Conservation (phyloP, 805 yeast species). For the Candida coquimbonensis region DNA sequence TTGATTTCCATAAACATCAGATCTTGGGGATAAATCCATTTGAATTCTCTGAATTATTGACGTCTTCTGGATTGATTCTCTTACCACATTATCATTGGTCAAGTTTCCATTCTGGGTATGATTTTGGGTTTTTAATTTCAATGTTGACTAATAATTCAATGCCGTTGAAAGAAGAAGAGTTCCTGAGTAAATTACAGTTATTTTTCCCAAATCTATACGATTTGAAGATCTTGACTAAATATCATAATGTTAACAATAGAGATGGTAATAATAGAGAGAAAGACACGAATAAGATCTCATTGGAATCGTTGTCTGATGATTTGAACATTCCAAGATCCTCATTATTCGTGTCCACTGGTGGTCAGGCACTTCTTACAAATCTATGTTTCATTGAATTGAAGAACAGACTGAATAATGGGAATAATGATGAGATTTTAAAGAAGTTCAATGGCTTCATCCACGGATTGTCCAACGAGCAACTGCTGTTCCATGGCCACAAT, state of each 20-base stretch:
- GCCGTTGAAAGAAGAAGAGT: conserved; percentile 77
- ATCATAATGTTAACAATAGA: neutral
- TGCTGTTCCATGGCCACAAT: neutral
- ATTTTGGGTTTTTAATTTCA: conserved; percentile 81
- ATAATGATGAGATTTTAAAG: conserved; percentile 20
- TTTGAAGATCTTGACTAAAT: conserved; percentile 51
- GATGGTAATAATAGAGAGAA: conserved; percentile 6
- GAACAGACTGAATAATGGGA: conserved; percentile 21
- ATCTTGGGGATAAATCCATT: conserved; percentile 70
- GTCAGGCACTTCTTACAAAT: conserved; percentile 54
- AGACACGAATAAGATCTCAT: conserved; percentile 24
- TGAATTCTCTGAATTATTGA: conserved; percentile 77
- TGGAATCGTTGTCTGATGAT: conserved; percentile 65
- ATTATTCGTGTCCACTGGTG: conserved; percentile 53
- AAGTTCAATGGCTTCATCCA: conserved; percentile 45
- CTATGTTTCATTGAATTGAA: conserved; percentile 53
- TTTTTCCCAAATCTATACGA: conserved; percentile 84
- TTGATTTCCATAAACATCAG: conserved; percentile 71
- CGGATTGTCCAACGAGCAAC: conserved; percentile 34
- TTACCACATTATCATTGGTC: conserved; percentile 70
- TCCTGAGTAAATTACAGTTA: conserved; percentile 57
- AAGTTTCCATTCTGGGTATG: conserved; percentile 91
- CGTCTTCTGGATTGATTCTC: conserved; percentile 79
- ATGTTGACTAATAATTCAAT: conserved; percentile 66
- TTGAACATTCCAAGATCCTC: conserved; percentile 55